Percentiles rank a stretch among this genome's conserved stretches.
phyloP scores from a whole-genome alignment of 2,329 filamentous ascomycete genomes.

The Colletotrichum sp. region DNA sequence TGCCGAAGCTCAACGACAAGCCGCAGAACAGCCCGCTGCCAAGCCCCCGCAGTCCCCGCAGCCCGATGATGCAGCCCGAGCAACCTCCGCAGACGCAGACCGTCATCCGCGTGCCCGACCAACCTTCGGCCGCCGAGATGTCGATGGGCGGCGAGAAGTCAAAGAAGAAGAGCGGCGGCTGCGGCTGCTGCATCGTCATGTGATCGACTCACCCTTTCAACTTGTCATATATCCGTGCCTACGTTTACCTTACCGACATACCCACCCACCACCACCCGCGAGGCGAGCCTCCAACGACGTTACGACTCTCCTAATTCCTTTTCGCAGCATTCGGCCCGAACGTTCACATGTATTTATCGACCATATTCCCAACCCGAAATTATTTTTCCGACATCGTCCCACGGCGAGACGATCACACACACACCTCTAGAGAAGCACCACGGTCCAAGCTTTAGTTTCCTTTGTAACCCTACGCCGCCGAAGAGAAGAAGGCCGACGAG shows the following conservation, averaged over 20 bases:
- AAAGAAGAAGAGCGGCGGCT: constrained; percentile 47
- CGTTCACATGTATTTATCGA: constrained; percentile 21
- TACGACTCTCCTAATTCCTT: constrained; percentile 23
- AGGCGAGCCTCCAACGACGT: constrained; percentile 24
- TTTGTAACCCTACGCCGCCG: not conserved
- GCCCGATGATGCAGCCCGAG: constrained; percentile 34
- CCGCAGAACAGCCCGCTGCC: constrained; percentile 43
- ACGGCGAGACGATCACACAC: not conserved
- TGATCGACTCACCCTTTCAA: constrained; percentile 28
- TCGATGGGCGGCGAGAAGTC: constrained; percentile 26
- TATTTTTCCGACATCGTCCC: not conserved
- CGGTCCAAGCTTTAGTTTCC: not conserved
- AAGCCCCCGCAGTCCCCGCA: constrained; percentile 49
- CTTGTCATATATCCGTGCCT: constrained; percentile 2
- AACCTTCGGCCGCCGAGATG: constrained; percentile 5
- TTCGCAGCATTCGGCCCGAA: constrained; percentile 12
- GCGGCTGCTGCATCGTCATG: constrained; percentile 59
- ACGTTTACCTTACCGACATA: not conserved
- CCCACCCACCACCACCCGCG: constrained; percentile 3
- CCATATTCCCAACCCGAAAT: constrained; percentile 5
- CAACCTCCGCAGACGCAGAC: constrained; percentile 24
- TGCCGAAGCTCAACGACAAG: constrained; percentile 62
- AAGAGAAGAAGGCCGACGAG: not conserved
- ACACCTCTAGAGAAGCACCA: constrained; percentile 10
- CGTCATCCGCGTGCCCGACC: constrained; percentile 24